Evolutionary conservation across 2,329 filamentous ascomycete species (phyloP).

Genomic region (Epichloe bromicola): DNA sequence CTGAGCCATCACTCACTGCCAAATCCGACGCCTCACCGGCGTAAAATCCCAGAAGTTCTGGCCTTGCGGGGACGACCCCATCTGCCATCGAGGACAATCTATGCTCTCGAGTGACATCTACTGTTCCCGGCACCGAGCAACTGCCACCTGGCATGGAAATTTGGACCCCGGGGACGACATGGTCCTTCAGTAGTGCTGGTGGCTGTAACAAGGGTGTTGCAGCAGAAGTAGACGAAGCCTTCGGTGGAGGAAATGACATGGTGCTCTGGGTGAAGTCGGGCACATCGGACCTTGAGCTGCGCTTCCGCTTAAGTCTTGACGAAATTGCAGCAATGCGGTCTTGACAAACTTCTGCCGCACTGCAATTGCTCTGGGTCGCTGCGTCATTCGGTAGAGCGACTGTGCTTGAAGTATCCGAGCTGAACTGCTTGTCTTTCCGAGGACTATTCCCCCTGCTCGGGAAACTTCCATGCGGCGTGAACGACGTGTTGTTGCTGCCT

Average conservation of each 20-base stretch:
- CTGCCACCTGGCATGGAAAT: conserved; percentile 3
- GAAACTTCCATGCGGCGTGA: neutral
- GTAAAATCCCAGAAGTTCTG: conserved; percentile 25
- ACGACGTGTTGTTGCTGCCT: too few relatives aligned
- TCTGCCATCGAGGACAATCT: conserved; percentile 20
- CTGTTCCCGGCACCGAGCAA: conserved; percentile 7
- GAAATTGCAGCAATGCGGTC: neutral
- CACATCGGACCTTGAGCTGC: conserved; percentile 7
- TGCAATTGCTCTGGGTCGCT: too few relatives aligned
- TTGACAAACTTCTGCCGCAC: neutral
- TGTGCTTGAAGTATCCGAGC: neutral
- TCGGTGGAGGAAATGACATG: conserved; percentile 15
- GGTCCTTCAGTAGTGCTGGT: neutral
- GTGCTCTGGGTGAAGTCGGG: conserved; percentile 22
- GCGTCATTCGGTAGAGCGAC: neutral
- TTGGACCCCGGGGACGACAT: neutral
- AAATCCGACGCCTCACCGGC: conserved; percentile 20
- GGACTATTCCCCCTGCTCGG: neutral
- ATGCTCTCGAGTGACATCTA: conserved; percentile 19
- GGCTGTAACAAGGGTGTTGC: neutral
- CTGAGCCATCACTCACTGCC: conserved; percentile 17
- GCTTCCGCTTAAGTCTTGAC: conserved; percentile 17
- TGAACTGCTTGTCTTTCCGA: neutral
- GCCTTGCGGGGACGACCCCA: conserved; percentile 20
- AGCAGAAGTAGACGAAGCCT: neutral